These are phyloP conservation scores for Urostyla sp. DNA, from an alignment of 73 alveolate genomes.

Conservation along the genomic window DNA sequence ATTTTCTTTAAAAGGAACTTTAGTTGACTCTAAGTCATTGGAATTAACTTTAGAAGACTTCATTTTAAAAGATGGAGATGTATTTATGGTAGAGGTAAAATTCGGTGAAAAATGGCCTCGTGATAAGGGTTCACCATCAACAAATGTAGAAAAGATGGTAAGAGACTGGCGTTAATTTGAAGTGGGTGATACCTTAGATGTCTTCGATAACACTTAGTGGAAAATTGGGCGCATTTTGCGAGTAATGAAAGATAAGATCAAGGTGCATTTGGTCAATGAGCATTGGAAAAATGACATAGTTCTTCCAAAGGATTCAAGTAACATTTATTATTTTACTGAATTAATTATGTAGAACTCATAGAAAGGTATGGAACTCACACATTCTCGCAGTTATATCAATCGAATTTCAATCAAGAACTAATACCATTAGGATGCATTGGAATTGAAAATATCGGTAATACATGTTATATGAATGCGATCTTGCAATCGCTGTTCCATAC, in stretches of 20 bases:
- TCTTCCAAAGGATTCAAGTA: conserved; percentile 39
- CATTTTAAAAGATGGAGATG: conserved; percentile 56
- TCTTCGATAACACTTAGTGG: conserved; percentile 64
- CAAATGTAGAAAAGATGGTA: neutral
- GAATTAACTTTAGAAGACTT: conserved; percentile 58
- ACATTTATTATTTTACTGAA: neutral
- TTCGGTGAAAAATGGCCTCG: conserved; percentile 57
- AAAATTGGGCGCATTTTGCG: conserved; percentile 57
- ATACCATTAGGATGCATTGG: conserved; percentile 58
- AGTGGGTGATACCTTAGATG: conserved; percentile 71
- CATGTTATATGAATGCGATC: conserved; percentile 80
- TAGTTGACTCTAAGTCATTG: conserved; percentile 36
- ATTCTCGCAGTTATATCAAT: conserved; percentile 42
- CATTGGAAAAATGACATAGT: conserved; percentile 54
- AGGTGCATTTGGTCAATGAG: conserved; percentile 54
- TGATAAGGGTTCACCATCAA: conserved; percentile 31
- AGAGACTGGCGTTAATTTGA: conserved; percentile 67
- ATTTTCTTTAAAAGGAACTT: neutral
- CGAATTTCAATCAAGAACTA: conserved; percentile 16
- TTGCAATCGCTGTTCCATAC: conserved; percentile 66
- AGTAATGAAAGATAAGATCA: conserved; percentile 52
- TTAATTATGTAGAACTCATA: neutral
- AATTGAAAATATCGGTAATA: conserved; percentile 72
- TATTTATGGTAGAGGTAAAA: conserved; percentile 66
- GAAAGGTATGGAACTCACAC: conserved; percentile 68